Percentiles rank a stretch among this genome's conserved stretches.
phyloP scores from a whole-genome alignment of 108 stramenopile species.

The Parietichytrium sp. region DNA sequence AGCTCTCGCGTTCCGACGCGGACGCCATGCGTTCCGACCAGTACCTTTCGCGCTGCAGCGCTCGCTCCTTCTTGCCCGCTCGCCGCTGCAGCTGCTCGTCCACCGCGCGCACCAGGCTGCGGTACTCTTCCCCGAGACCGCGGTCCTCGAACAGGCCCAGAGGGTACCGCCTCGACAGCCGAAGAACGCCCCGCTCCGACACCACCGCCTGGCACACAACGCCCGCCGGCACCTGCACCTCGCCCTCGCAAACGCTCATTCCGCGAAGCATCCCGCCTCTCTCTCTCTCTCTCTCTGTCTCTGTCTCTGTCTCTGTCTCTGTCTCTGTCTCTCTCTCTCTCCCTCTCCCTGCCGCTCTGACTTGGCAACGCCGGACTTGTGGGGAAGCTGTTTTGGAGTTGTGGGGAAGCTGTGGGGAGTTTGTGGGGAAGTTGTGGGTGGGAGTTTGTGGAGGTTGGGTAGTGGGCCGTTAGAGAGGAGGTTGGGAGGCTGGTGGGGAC shows the following conservation, averaged over 20 bases:
- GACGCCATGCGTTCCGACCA: background rate
- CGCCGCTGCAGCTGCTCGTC: background rate
- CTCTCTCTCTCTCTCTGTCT: too few relatives aligned
- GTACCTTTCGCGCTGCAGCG: background rate
- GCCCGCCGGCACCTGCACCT: constrained; percentile 35
- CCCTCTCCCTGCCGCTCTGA: too few relatives aligned
- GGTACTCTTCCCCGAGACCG: constrained; percentile 12
- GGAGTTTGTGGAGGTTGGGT: too few relatives aligned
- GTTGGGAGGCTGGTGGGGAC: too few relatives aligned
- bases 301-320: too few relatives aligned
- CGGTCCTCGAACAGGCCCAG: background rate
- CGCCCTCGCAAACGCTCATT: constrained; percentile 3
- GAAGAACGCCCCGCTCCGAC: background rate
- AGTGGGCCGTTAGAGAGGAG: too few relatives aligned
- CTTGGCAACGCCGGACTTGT: too few relatives aligned
- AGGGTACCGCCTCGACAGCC: background rate
- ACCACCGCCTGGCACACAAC: constrained; percentile 12
- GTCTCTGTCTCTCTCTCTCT: too few relatives aligned
- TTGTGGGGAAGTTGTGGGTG: too few relatives aligned
- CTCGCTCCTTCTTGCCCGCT: constrained; percentile 10
- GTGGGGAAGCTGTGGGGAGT: too few relatives aligned
- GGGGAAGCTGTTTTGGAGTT: too few relatives aligned
- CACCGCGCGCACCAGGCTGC: background rate
- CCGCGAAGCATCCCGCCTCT: background rate
- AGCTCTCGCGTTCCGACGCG: background rate